Evolutionary conservation across 208 protist species (phyloP).

Genomic region (Acanthamoeba quina): DNA sequence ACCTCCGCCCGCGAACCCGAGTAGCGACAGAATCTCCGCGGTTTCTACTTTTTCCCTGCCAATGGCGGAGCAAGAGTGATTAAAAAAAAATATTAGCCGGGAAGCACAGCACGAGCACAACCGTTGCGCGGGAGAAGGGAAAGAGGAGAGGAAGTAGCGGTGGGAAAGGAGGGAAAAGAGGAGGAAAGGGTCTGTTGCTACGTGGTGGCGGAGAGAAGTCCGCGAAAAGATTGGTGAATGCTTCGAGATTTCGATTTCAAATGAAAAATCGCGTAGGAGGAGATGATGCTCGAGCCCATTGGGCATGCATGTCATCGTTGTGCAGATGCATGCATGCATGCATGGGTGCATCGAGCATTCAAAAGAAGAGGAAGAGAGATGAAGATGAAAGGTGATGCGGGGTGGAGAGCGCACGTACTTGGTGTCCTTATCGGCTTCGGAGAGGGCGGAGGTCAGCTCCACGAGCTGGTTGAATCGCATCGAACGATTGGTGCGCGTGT

Average conservation of each 20-base stretch:
- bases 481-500: constrained; percentile 34
- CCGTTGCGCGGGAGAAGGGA: neutral
- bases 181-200: neutral
- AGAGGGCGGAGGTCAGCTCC: constrained; percentile 46
- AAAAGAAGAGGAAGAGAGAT: neutral
- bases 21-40: constrained; percentile 53
- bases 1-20: neutral
- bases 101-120: neutral
- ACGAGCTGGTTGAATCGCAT: constrained; percentile 51
- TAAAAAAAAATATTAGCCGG: neutral
- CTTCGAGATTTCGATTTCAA: neutral
- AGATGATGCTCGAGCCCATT: neutral
- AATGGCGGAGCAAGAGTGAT: neutral
- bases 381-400: neutral
- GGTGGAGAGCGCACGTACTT: constrained; percentile 8
- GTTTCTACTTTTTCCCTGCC: constrained; percentile 49
- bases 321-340: neutral
- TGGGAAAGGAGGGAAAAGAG: neutral
- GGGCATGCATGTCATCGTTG: neutral
- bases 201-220: neutral
- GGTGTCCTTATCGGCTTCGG: constrained; percentile 53
- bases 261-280: neutral
- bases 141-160: no score
- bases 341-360: neutral
- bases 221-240: constrained; percentile 21